Conservation (phyloP, 768 basidiomycete genomes). For the Candolleomyces aberdarensis region DNA sequence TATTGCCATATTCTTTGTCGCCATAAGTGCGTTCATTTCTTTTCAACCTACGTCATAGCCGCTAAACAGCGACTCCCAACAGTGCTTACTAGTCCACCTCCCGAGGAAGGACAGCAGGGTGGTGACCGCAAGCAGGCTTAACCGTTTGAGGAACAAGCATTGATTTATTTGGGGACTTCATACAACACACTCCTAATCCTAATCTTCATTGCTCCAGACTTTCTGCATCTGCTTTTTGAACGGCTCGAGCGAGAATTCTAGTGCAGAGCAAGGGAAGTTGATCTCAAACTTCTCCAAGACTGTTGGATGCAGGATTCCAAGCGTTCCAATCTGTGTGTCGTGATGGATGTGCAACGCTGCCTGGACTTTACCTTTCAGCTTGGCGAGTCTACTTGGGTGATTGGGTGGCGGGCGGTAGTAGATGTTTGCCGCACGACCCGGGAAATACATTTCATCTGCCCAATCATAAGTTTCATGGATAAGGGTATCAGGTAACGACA, state of each 20-base stretch:
- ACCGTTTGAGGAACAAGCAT: not conserved
- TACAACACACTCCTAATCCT: slow-evolving; percentile 9
- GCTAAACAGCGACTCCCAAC: not conserved
- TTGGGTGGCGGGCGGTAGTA: slow-evolving; percentile 67
- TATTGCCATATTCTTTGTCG: slow-evolving; percentile 54
- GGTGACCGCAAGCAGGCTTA: not conserved
- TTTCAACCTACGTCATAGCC: not conserved
- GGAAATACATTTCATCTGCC: slow-evolving; percentile 91
- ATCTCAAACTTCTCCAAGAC: slow-evolving; percentile 95
- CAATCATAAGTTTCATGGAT: not conserved
- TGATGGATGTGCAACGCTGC: slow-evolving; percentile 35
- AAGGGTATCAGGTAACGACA: slow-evolving; percentile 5
- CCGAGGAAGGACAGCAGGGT: slow-evolving; percentile 26
- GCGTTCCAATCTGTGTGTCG: slow-evolving; percentile 80
- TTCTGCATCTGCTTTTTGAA: slow-evolving; percentile 74
- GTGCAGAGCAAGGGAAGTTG: slow-evolving; percentile 87
- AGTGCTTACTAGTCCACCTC: slow-evolving; percentile 33
- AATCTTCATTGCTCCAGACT: slow-evolving; percentile 55
- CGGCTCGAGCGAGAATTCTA: slow-evolving; percentile 95
- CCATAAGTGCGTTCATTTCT: slow-evolving; percentile 46
- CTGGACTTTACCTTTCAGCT: slow-evolving; percentile 44
- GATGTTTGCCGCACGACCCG: slow-evolving; percentile 90
- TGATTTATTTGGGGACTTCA: slow-evolving; percentile 3
- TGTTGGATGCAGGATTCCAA: slow-evolving; percentile 91
- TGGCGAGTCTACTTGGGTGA: slow-evolving; percentile 28